These are phyloP conservation scores for Nicotiana undulata DNA, from an alignment of 257 asterid genomes.

Conservation along the genomic window DNA sequence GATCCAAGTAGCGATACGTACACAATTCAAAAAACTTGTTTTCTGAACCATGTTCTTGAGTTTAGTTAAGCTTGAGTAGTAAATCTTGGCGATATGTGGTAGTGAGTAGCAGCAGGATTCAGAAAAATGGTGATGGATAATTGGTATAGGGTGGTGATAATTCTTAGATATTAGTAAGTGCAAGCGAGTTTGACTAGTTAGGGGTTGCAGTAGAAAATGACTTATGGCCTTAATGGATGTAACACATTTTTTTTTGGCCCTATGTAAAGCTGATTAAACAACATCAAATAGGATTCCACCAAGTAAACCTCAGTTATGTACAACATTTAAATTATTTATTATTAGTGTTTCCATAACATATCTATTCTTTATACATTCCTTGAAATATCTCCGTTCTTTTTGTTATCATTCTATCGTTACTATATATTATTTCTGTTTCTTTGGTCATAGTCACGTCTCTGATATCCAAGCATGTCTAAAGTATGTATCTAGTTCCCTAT, in stretches of 20 bases:
- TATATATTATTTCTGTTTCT: neutral
- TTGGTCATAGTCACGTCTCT: neutral
- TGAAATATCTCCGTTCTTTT: neutral
- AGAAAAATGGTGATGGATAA: neutral
- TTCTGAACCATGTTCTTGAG: neutral
- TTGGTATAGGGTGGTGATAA: neutral
- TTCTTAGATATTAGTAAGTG: neutral
- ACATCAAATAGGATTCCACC: too few relatives aligned
- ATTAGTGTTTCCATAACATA: neutral
- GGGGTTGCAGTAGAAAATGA: too few relatives aligned
- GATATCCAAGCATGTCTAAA: neutral
- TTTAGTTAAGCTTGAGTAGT: neutral
- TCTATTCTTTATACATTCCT: neutral
- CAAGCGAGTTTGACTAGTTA: too few relatives aligned
- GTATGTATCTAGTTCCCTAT: too few relatives aligned
- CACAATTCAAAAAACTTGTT: neutral
- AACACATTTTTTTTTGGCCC: too few relatives aligned
- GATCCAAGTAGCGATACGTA: too few relatives aligned
- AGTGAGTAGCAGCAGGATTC: neutral
- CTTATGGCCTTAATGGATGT: too few relatives aligned
- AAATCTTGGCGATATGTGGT: neutral
- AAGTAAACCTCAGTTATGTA: too few relatives aligned
- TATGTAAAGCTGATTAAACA: too few relatives aligned
- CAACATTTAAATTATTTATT: too few relatives aligned
- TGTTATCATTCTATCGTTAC: neutral